Evolutionary conservation across 306 rosid species (phyloP).

Genomic region (Urtica urens): DNA sequence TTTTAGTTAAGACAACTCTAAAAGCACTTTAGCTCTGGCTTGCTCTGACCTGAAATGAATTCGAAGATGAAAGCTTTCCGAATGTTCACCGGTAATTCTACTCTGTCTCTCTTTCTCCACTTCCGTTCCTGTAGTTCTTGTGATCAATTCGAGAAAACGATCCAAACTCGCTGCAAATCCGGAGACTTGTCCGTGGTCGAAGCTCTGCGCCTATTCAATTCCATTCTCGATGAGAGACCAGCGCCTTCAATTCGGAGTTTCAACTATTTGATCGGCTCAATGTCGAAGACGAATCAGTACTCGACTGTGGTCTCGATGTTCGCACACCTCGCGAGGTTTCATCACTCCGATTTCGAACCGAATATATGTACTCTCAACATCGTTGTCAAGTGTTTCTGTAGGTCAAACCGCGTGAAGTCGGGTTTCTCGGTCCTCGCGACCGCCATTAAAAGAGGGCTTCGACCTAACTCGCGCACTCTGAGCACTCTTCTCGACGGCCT

Average conservation of each 20-base stretch:
- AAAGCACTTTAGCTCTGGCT: too few relatives aligned
- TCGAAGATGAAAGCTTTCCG: constrained; percentile 3
- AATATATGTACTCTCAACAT: neutral
- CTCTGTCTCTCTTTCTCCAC: too few relatives aligned
- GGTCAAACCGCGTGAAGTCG: neutral
- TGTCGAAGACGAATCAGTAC: constrained; percentile 3
- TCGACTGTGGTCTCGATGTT: constrained; percentile 2
- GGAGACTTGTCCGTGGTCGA: neutral
- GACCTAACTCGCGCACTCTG: neutral
- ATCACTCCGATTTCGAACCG: neutral
- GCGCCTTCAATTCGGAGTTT: neutral
- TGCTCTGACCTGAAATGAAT: neutral
- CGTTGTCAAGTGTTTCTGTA: neutral
- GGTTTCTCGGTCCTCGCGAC: neutral
- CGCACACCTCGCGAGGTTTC: neutral
- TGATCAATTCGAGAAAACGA: neutral
- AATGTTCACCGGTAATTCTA: neutral
- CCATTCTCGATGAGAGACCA: constrained; percentile 1
- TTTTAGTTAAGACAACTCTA: too few relatives aligned
- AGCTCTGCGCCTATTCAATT: constrained; percentile 6
- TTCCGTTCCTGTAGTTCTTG: neutral
- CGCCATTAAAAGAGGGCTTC: neutral
- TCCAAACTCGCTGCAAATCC: constrained; percentile 1
- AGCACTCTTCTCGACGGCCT: neutral
- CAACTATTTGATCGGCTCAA: neutral